Evolutionary conservation across 345 rosid genomes (phyloP).

Genomic region (Corchorus olitorius): DNA sequence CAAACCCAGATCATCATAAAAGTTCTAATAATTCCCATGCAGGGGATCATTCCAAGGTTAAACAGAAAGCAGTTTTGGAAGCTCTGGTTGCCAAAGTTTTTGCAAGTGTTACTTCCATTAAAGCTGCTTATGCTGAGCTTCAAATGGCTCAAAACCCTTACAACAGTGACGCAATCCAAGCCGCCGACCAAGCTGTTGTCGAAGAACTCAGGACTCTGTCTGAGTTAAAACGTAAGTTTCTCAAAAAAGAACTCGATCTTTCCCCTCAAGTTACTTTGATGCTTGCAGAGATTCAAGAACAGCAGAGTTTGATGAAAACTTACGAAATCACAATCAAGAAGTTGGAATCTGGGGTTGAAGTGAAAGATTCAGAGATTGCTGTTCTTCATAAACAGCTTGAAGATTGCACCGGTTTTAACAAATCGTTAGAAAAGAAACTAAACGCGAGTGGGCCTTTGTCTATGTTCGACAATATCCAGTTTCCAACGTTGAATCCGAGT

Average conservation of each 20-base stretch:
- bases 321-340: conserved; percentile 81
- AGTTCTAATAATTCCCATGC: neutral
- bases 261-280: conserved; percentile 86
- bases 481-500: conserved; percentile 40
- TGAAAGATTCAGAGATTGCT: conserved; percentile 43
- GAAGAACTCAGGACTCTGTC: conserved; percentile 76
- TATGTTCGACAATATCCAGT: conserved; percentile 48
- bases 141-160: conserved; percentile 94
- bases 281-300: conserved; percentile 96
- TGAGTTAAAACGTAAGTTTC: conserved; percentile 66
- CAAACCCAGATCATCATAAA: conserved; percentile 11
- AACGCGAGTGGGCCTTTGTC: conserved; percentile 65
- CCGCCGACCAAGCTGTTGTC: conserved; percentile 81
- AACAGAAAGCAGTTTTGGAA: conserved; percentile 57
- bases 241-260: conserved; percentile 68
- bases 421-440: conserved; percentile 61
- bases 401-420: conserved; percentile 42
- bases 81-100: conserved; percentile 80
- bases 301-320: conserved; percentile 87
- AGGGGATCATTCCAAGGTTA: conserved; percentile 25
- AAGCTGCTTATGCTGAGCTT: conserved; percentile 93
- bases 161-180: conserved; percentile 68
- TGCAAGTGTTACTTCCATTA: conserved; percentile 74
- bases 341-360: conserved; percentile 50
- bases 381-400: conserved; percentile 42